These are phyloP conservation scores for Eutrema japonicum DNA, from an alignment of 345 rosid species.

Conservation along the genomic window DNA sequence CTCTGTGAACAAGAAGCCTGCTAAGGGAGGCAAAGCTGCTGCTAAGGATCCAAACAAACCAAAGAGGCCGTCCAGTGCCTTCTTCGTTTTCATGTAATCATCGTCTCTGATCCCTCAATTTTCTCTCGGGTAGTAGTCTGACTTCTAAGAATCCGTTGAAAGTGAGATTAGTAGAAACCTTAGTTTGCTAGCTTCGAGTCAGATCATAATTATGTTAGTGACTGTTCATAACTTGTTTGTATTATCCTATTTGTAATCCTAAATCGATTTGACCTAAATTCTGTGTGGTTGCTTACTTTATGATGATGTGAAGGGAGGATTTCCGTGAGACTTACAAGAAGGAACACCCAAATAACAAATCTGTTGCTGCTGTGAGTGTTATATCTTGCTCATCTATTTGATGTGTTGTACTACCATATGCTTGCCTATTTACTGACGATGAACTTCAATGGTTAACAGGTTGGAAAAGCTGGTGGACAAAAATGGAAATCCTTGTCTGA, in stretches of 20 bases:
- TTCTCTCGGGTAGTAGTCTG: neutral
- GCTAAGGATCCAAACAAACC: constrained; percentile 77
- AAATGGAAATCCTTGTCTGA: constrained; percentile 93
- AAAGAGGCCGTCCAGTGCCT: constrained; percentile 75
- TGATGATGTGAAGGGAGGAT: constrained; percentile 65
- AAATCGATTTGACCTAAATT: neutral
- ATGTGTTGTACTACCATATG: neutral
- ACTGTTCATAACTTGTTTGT: neutral
- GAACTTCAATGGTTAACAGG: constrained; percentile 45
- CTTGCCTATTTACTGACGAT: neutral
- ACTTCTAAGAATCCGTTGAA: neutral
- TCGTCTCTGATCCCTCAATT: neutral
- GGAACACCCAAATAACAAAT: constrained; percentile 94
- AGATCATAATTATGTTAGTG: neutral
- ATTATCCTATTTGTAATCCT: neutral
- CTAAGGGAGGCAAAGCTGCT: constrained; percentile 55
- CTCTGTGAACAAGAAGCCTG: constrained; percentile 73
- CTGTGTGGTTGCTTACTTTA: constrained; percentile 17
- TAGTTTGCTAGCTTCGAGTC: neutral
- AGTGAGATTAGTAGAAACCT: constrained; percentile 18
- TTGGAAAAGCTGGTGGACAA: constrained; percentile 95
- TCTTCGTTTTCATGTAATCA: constrained; percentile 88
- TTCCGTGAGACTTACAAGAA: constrained; percentile 84
- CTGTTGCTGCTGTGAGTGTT: constrained; percentile 83
- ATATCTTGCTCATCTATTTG: neutral